A percentile compares a stretch with the other conserved stretches of the same genome.
Conservation (phyloP, 768 basidiomycete species). For the Naganishia vaughanmartiniae region DNA sequence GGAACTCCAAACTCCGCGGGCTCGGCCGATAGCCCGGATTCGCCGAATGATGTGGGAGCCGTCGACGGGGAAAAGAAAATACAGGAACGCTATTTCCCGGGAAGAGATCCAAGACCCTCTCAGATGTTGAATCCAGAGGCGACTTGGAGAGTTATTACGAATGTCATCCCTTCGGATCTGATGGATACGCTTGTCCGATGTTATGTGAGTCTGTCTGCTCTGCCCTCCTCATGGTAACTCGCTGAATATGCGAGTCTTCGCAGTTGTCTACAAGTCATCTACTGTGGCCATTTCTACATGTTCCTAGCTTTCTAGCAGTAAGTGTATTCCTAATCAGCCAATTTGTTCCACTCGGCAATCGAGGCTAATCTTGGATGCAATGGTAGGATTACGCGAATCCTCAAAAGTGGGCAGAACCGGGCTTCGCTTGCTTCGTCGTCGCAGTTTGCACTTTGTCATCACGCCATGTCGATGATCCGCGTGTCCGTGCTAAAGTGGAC, state of each 20-base stretch:
- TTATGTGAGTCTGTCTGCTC: slow-evolving; percentile 34
- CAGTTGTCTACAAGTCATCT: slow-evolving; percentile 91
- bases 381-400: slow-evolving; percentile 85
- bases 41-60: background rate
- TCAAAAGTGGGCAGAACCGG: slow-evolving; percentile 91
- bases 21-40: slow-evolving; percentile 7
- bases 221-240: slow-evolving; percentile 28
- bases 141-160: slow-evolving; percentile 81
- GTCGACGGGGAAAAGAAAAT: slow-evolving; percentile 25
- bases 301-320: slow-evolving; percentile 80
- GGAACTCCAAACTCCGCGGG: slow-evolving; percentile 6
- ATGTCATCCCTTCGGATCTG: slow-evolving; percentile 78
- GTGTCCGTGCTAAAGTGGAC: slow-evolving; percentile 74
- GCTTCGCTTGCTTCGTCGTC: slow-evolving; percentile 91
- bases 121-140: slow-evolving; percentile 78
- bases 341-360: background rate
- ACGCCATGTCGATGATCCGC: slow-evolving; percentile 85
- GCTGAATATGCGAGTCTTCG: slow-evolving; percentile 71
- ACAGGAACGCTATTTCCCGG: slow-evolving; percentile 64
- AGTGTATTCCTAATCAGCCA: slow-evolving; percentile 38
- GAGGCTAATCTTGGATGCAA: background rate
- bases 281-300: slow-evolving; percentile 84
- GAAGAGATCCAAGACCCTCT: slow-evolving; percentile 68
- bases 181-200: slow-evolving; percentile 76
- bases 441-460: slow-evolving; percentile 86